Evolutionary conservation across 2,329 filamentous ascomycete species (phyloP), one percentile per base, ranked within the genome.

Genomic region (Grosmannia serpens): DNA sequence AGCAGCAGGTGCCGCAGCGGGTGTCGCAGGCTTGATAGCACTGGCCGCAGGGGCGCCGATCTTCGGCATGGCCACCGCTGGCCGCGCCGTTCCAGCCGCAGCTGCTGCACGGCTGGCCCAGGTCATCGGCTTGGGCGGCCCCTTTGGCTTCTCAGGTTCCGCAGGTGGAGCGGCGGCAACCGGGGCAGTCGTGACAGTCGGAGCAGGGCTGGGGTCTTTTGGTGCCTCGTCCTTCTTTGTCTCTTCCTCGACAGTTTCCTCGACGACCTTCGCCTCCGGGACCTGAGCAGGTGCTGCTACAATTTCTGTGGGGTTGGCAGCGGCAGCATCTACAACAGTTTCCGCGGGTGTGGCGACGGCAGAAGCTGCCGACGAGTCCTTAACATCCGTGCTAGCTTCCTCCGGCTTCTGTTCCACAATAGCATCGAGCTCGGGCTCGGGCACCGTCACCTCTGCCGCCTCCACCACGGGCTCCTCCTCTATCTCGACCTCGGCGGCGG

Each of bases 91-190:
- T 35, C 75, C 74, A 22, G 79, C 78, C 57, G 84, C 80, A 53
- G 84, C 85, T 35, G 83, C 80, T 44, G 75, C 75, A 63, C 81
- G 84, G 73, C 81, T 89, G 31, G 89, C 89, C 89, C 89, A 92
- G 31, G 83, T 85, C 76, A 87, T 82, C 49, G 84, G 83, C 76
- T 85, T 86, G 27, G 77, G 69, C 44, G 75, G 72, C 59, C 70
- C 72, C 60, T 76, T 75, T 56, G 76, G 76, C 69, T 77, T 75
- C 61, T 71, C 70, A 24, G 79, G 74, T 62, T 75, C 73, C 24
- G 71, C 66, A 35, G 71, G 68, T n/a, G 71, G 69, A 41, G 76
- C 70, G 60, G 76, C 77, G 52, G 24, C 44, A n/a, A 31, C 41
- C 22, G 83, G 78, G 57, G 73, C 69, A 33, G 73, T 67, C 74